Percentiles rank a stretch among this genome's conserved stretches.
Evolutionary conservation across 2,329 filamentous ascomycete species (phyloP).

Genomic region (Neonectria neomacrospora): DNA sequence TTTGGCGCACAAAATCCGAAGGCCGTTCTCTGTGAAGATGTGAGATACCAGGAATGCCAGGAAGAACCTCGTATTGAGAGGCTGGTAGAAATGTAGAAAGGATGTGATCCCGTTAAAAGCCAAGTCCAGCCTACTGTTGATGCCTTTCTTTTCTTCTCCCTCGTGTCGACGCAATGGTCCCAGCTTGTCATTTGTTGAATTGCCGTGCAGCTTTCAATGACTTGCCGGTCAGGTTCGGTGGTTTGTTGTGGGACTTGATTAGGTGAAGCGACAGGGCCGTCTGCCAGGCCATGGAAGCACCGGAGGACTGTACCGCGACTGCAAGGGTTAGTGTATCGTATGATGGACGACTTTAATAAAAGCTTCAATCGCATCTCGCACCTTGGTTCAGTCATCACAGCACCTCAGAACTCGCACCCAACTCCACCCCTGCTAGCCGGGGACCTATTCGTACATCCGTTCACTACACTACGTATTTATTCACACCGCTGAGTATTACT

Average conservation of each 20-base stretch:
- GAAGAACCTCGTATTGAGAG: conserved; percentile 36
- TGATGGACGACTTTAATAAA: conserved; percentile 7
- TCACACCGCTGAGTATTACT: not conserved
- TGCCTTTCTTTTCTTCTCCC: not conserved
- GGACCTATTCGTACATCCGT: too few relatives aligned
- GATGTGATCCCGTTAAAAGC: not conserved
- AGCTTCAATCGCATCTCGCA: not conserved
- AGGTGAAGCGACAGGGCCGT: not conserved
- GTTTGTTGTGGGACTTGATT: not conserved
- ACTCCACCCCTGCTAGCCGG: too few relatives aligned
- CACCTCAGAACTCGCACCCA: not conserved
- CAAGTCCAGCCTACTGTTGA: not conserved
- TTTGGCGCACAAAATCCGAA: conserved; percentile 59
- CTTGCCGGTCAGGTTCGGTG: not conserved
- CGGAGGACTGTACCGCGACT: not conserved
- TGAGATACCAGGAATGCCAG: conserved; percentile 44
- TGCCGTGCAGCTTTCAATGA: not conserved
- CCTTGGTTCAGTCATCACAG: not conserved
- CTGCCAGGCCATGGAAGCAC: not conserved
- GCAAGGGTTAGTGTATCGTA: not conserved
- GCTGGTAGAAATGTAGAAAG: conserved; percentile 35
- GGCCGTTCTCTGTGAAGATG: conserved; percentile 43
- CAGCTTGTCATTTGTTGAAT: not conserved
- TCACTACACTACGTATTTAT: too few relatives aligned
- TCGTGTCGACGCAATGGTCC: not conserved